Evolutionary conservation across 225 moss, liverwort and hornwort species (phyloP).

Genomic region (Pseudoscleropodium purum): DNA sequence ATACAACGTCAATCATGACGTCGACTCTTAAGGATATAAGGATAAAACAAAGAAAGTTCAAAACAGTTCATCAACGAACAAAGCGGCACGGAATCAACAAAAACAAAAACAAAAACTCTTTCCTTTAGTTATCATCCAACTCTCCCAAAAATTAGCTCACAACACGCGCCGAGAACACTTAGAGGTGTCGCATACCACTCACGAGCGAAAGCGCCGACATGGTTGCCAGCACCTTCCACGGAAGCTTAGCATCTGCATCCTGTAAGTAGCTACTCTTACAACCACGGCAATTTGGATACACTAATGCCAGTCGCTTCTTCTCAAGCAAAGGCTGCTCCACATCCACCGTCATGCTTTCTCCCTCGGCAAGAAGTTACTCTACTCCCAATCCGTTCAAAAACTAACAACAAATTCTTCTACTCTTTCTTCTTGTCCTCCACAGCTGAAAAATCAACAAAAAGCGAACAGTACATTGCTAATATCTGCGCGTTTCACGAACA

Average conservation of each 20-base stretch:
- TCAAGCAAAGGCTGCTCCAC: constrained; percentile 47
- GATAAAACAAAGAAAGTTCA: background rate
- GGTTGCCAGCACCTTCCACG: constrained; percentile 21
- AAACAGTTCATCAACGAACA: background rate
- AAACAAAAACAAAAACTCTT: background rate
- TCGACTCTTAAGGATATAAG: background rate
- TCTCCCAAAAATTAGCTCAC: background rate
- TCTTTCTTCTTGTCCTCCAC: background rate
- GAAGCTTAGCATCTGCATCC: constrained; percentile 36
- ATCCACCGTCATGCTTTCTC: constrained; percentile 15
- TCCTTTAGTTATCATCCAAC: background rate
- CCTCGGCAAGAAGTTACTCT: background rate
- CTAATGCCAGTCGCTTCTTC: background rate
- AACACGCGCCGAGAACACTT: background rate
- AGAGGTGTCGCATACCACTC: constrained; percentile 20
- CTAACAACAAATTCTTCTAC: background rate
- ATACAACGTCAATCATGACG: background rate
- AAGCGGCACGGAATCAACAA: background rate
- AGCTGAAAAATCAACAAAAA: background rate
- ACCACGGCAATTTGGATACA: constrained; percentile 53
- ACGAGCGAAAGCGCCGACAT: constrained; percentile 45
- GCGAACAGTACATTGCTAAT: background rate
- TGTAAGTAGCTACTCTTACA: constrained; percentile 49
- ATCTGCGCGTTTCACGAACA: background rate
- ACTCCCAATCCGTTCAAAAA: background rate